These are phyloP conservation scores for Silene vulgaris DNA, from an alignment of 179 eudicot genomes.

Conservation along the genomic window DNA sequence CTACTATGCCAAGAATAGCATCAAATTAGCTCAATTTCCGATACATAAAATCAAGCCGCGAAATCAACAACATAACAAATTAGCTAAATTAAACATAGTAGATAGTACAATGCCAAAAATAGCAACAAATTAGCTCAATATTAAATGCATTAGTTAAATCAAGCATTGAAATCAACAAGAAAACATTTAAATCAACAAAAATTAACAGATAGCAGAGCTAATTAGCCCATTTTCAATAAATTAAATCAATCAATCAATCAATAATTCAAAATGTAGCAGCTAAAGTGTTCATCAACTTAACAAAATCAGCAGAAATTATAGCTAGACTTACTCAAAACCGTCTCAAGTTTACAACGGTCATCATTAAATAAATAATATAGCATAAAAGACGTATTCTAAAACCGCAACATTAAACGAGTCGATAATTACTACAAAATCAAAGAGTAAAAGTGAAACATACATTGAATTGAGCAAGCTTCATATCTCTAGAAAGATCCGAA, in stretches of 20 bases:
- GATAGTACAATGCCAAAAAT: neutral
- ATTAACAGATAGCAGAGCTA: neutral
- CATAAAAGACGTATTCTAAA: too few relatives aligned
- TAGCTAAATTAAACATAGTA: too few relatives aligned
- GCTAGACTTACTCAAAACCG: too few relatives aligned
- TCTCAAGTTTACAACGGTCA: too few relatives aligned
- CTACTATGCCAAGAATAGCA: neutral
- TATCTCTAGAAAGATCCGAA: slow-evolving; percentile 50
- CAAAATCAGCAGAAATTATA: neutral
- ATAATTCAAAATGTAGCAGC: neutral
- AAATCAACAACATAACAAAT: too few relatives aligned
- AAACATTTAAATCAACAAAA: neutral
- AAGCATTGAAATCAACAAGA: too few relatives aligned
- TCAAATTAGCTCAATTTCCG: neutral
- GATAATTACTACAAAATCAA: neutral
- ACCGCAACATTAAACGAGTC: neutral
- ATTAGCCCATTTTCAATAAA: neutral
- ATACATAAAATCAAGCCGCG: neutral
- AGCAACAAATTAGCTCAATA: too few relatives aligned
- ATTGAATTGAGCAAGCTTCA: slow-evolving; percentile 54
- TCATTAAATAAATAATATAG: too few relatives aligned
- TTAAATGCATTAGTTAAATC: too few relatives aligned
- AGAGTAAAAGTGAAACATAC: slow-evolving; percentile 25
- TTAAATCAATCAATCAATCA: neutral
- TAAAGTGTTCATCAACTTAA: neutral